phyloP scores from a whole-genome alignment of 331 rosid genomes.

The Cydonia oblonga region DNA sequence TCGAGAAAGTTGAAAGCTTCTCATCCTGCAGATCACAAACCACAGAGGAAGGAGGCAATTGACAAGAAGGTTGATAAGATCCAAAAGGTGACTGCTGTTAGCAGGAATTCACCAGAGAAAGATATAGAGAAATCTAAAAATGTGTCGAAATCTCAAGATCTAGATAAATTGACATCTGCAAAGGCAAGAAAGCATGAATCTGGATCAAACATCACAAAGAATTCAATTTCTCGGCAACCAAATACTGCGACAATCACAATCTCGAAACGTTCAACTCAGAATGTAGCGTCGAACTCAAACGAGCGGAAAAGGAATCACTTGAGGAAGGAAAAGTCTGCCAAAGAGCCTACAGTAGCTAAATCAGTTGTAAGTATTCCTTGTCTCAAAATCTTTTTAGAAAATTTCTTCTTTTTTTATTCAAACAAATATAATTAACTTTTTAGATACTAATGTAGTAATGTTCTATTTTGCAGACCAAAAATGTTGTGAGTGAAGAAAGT shows the following conservation, averaged over 20 bases:
- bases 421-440: background rate
- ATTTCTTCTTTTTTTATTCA: too few species aligned
- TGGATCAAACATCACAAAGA: conserved; percentile 26
- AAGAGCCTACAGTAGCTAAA: conserved; percentile 25
- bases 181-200: conserved; percentile 40
- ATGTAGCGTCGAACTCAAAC: conserved; percentile 7
- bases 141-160: conserved; percentile 43
- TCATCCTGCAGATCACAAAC: conserved; percentile 23
- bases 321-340: conserved; percentile 24
- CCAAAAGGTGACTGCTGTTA: conserved; percentile 23
- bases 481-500: conserved; percentile 29
- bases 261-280: conserved; percentile 21
- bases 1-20: conserved; percentile 30
- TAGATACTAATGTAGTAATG: conserved; percentile 6
- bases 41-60: conserved; percentile 30
- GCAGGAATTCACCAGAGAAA: conserved; percentile 33
- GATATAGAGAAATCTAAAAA: conserved; percentile 25
- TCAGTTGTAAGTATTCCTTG: conserved; percentile 36
- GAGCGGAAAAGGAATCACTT: conserved; percentile 31
- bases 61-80: conserved; percentile 27
- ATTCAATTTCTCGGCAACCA: conserved; percentile 19
- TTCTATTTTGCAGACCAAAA: conserved; percentile 36
- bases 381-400: background rate
- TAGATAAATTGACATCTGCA: conserved; percentile 28
- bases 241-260: conserved; percentile 18